Evolutionary conservation across 1,284 basidiomycete species (phyloP), one percentile per base, ranked within the genome.

Genomic region (Cryptococcus amylolentus): DNA sequence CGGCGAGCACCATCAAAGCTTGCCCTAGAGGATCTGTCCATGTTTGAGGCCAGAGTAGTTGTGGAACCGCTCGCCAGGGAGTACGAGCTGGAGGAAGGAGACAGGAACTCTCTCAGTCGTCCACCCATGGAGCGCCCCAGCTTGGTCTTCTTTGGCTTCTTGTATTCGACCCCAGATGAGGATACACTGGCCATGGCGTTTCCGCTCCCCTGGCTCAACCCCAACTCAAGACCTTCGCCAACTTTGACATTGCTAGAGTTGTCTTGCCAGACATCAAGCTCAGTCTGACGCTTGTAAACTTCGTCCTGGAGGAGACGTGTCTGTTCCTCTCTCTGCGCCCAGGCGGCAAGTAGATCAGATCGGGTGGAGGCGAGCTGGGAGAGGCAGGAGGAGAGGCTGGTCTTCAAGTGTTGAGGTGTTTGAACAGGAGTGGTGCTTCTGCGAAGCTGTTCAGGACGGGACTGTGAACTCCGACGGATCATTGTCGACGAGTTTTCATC

Each of bases 101-200:
- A 56, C 20, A 76, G 61, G 31, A 76, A 58, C 18, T 72, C 72
- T 13, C 68, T 57, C 23, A 76, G 61, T 51, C 64, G 60, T 31
- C 72, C 70, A 13, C 73, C 73, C 8, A 73, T 67, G 0, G 65
- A 67, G 27, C 61, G 52, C 39, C 69, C 68, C 9, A 75, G 59
- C 54, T 70, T 72, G 56, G 71, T 68, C 56, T 68, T 70, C 54
- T 68, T 69, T 23, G 48, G 48, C 43, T 64, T 64, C 44, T 65
- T 70, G 58, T 56, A 49, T 38, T 70, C 66, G 35, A 67, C 54
- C 9, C 58, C 63, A 5, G 60, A 28, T 1, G 62, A 58, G 1
- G 66, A 60, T 1, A 60, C 49, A 9, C 59, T 56, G 27, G 55
- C 54, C 44, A 57, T 56, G 8, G 55, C 55, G 35, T 57, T 57